Conservation (phyloP, 257 asterid genomes). For the Solanum ahanhuiri region DNA sequence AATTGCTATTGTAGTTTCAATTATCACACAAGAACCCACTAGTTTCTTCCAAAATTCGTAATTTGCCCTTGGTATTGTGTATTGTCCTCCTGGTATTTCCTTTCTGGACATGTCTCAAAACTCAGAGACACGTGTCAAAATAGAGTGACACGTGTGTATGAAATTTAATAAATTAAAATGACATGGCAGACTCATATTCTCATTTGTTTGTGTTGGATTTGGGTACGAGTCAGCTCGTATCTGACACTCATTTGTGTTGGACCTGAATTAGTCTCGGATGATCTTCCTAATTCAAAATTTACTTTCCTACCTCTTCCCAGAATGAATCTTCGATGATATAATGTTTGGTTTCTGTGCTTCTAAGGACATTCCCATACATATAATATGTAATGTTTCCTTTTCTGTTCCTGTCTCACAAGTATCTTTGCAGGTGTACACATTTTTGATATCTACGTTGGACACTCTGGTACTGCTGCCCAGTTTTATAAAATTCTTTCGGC, state of each 20-base stretch:
- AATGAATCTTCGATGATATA: not conserved
- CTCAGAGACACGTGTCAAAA: not conserved
- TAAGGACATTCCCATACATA: not conserved
- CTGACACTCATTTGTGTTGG: no score
- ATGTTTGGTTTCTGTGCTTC: not conserved
- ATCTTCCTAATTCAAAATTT: not conserved
- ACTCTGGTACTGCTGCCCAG: slow-evolving; percentile 74
- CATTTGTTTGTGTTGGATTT: not conserved
- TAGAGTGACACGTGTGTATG: not conserved
- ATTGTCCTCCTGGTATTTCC: not conserved
- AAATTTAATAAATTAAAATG: not conserved
- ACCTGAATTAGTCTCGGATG: no score
- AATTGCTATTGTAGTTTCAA: not conserved
- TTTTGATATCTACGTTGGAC: slow-evolving; percentile 63
- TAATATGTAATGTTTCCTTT: not conserved
- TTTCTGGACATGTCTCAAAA: not conserved
- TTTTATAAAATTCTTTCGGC: slow-evolving; percentile 49
- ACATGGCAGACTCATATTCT: not conserved
- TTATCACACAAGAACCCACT: not conserved
- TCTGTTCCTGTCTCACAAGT: not conserved
- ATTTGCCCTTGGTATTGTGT: not conserved
- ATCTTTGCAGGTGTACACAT: slow-evolving; percentile 50
- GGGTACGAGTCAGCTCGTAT: not conserved
- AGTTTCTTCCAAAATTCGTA: not conserved
- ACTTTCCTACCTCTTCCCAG: not conserved